Evolutionary conservation across 1,139 yeast genomes (phyloP).

Genomic region (Yamadazyma aaseri): DNA sequence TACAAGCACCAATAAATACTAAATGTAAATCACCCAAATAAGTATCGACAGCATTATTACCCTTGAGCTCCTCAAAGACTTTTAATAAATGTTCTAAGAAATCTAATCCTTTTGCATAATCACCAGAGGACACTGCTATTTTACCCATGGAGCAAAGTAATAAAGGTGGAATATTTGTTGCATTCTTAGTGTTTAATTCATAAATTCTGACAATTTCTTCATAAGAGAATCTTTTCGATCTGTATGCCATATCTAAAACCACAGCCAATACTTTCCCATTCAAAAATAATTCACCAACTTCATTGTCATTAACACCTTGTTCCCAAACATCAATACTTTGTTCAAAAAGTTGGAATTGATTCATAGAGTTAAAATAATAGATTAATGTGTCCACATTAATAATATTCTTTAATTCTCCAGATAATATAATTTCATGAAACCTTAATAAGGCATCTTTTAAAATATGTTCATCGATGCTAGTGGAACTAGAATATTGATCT

Average conservation of each 20-base stretch:
- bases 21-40: conserved; percentile 61
- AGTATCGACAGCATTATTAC: conserved; percentile 11
- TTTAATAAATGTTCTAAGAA: conserved; percentile 32
- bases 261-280: conserved; percentile 67
- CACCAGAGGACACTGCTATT: conserved; percentile 40
- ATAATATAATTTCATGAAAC: conserved; percentile 30
- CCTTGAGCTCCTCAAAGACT: conserved; percentile 16
- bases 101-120: conserved; percentile 41
- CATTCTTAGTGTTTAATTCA: conserved; percentile 32
- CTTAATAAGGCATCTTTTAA: conserved; percentile 35
- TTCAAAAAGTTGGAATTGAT: conserved; percentile 32
- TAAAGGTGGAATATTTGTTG: conserved; percentile 21
- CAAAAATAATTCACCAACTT: conserved; percentile 30
- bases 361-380: conserved; percentile 31
- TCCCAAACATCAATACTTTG: conserved; percentile 46
- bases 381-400: conserved; percentile 21
- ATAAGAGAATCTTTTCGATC: conserved; percentile 59
- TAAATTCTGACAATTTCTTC: conserved; percentile 48
- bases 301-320: conserved; percentile 35
- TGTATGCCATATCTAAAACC: conserved; percentile 66
- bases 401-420: conserved; percentile 31
- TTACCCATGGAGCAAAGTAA: conserved; percentile 40
- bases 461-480: conserved; percentile 28
- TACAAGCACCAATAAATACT: conserved; percentile 78
- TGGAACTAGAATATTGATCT: conserved; percentile 32